Evolutionary conservation across 495 filamentous ascomycete species (phyloP).

Genomic region (Neurospora sp.): DNA sequence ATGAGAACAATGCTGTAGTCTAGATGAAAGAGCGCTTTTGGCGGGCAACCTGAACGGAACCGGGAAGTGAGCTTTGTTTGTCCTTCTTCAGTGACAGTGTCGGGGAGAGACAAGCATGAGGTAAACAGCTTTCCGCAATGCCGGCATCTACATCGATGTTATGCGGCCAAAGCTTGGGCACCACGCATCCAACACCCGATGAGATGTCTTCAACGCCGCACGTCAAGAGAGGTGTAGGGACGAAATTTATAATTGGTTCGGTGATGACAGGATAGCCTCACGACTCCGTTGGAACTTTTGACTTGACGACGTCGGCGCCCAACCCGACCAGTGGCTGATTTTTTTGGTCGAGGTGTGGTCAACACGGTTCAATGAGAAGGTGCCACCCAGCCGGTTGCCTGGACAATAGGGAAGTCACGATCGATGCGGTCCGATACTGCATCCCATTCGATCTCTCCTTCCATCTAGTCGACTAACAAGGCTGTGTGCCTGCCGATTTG

Average conservation of each 20-base stretch:
- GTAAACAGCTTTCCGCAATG: background rate
- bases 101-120: background rate
- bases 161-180: background rate
- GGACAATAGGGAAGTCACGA: background rate
- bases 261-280: background rate
- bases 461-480: background rate
- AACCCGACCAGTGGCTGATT: background rate
- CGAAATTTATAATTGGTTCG: background rate
- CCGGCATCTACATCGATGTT: background rate
- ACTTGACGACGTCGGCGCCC: background rate
- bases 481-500: background rate
- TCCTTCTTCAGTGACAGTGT: background rate
- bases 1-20: background rate
- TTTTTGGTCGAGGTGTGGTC: background rate
- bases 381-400: background rate
- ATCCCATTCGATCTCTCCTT: background rate
- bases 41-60: background rate
- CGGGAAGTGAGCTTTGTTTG: background rate
- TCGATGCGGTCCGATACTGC: background rate
- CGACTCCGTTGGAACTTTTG: background rate
- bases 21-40: background rate
- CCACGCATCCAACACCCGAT: background rate
- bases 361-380: background rate
- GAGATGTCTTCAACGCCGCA: background rate
- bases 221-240: background rate